phyloP scores from a whole-genome alignment of 345 rosid genomes.

The Jatropha curcas region DNA sequence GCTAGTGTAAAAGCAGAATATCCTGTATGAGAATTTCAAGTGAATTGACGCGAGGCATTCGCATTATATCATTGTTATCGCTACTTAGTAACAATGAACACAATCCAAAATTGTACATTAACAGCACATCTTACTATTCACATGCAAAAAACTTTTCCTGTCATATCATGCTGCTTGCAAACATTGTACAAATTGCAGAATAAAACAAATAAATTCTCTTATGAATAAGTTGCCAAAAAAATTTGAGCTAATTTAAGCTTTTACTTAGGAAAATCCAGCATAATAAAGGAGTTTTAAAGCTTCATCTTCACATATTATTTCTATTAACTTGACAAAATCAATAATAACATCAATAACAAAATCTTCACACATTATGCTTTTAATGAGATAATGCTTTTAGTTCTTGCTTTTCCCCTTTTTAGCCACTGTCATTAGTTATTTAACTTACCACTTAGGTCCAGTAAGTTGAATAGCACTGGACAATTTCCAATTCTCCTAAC shows the following conservation, averaged over 20 bases:
- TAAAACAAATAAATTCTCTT: not conserved
- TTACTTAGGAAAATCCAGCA: not conserved
- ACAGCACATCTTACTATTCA: not conserved
- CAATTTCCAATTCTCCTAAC: conserved; percentile 63
- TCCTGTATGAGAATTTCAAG: not conserved
- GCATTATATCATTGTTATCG: no score
- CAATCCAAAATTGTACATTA: not conserved
- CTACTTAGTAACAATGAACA: no score
- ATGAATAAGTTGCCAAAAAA: not conserved
- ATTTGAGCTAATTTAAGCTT: not conserved
- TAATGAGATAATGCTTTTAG: no score
- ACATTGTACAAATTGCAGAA: not conserved
- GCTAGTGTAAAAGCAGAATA: not conserved
- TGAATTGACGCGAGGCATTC: not conserved
- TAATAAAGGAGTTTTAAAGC: not conserved
- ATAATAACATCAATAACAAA: no score
- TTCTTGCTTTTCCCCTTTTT: no score
- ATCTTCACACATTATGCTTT: no score
- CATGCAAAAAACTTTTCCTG: not conserved
- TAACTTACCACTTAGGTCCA: conserved; percentile 65
- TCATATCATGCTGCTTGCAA: not conserved
- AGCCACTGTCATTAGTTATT: not conserved
- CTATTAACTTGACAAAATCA: not conserved
- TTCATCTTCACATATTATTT: not conserved
- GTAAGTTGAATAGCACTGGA: conserved; percentile 62